Conservation (phyloP, 108 stramenopile species). For the Fragilaria crotonensis region DNA sequence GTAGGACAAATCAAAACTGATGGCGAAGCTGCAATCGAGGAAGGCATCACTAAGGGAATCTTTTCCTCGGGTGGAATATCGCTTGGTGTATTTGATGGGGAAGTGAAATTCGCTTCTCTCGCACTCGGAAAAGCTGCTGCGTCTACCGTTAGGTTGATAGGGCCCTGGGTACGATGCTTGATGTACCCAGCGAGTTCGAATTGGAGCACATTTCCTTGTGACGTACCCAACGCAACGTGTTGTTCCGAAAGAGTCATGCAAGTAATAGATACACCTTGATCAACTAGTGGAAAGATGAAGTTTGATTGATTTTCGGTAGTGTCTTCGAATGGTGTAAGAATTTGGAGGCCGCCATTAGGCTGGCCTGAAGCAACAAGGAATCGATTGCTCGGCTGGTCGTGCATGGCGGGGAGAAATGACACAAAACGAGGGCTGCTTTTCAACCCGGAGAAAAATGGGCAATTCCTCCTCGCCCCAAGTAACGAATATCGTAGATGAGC, state of each 20-base stretch:
- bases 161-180: too few species aligned
- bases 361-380: conserved; percentile 69
- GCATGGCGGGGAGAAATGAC: conserved; percentile 47
- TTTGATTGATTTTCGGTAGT: conserved; percentile 20
- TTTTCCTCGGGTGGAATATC: too few species aligned
- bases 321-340: conserved; percentile 58
- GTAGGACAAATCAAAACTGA: too few species aligned
- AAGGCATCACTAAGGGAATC: too few species aligned
- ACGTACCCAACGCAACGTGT: conserved; percentile 54
- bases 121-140: too few species aligned
- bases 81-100: too few species aligned
- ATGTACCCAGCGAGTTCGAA: conserved; percentile 49
- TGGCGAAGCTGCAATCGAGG: too few species aligned
- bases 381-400: conserved; percentile 21
- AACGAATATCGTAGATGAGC: conserved; percentile 69
- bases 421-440: conserved; percentile 55
- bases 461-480: conserved; percentile 69
- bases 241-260: conserved; percentile 35
- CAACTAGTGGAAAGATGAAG: conserved; percentile 51
- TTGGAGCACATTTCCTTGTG: conserved; percentile 43
- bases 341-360: conserved; percentile 60
- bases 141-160: too few species aligned
- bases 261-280: conserved; percentile 57
- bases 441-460: conserved; percentile 51
- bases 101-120: too few species aligned